These are phyloP conservation scores for Penicillium alfredii DNA, from an alignment of 495 filamentous ascomycete genomes.

Conservation along the genomic window DNA sequence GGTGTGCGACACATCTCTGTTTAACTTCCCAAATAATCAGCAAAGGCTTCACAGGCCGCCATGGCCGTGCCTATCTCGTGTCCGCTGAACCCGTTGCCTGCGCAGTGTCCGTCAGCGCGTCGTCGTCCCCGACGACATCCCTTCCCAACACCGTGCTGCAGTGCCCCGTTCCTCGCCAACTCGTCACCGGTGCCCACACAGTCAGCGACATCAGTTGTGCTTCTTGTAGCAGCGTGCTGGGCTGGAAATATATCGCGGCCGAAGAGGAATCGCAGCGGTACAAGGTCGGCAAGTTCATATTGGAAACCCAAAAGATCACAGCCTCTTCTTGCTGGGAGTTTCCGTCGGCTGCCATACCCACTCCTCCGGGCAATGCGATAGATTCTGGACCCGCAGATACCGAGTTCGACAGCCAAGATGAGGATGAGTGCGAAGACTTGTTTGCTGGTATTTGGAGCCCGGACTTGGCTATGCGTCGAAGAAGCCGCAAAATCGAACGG, in stretches of 20 bases:
- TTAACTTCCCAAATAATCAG: conserved; percentile 73
- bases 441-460: conserved; percentile 84
- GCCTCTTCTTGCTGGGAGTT: conserved; percentile 65
- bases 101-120: conserved; percentile 26
- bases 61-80: conserved; percentile 88
- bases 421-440: conserved; percentile 91
- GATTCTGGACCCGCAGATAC: conserved; percentile 29
- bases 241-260: conserved; percentile 92
- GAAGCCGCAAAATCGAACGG: conserved; percentile 44
- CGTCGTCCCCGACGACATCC: conserved; percentile 27
- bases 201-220: conserved; percentile 52
- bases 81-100: conserved; percentile 33
- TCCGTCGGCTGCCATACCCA: conserved; percentile 3
- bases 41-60: conserved; percentile 90
- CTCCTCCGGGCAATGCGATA: conserved; percentile 3
- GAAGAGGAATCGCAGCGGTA: conserved; percentile 77
- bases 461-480: conserved; percentile 58
- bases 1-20: conserved; percentile 70
- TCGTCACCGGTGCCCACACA: conserved; percentile 73
- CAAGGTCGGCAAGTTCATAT: conserved; percentile 94
- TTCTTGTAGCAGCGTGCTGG: conserved; percentile 63
- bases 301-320: conserved; percentile 74
- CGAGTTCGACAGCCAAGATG: conserved; percentile 85
- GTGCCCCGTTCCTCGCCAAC: conserved; percentile 59
- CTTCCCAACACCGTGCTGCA: conserved; percentile 54